Evolutionary conservation across 495 filamentous ascomycete genomes (phyloP).

Genomic region (Podospora fimiseda): DNA sequence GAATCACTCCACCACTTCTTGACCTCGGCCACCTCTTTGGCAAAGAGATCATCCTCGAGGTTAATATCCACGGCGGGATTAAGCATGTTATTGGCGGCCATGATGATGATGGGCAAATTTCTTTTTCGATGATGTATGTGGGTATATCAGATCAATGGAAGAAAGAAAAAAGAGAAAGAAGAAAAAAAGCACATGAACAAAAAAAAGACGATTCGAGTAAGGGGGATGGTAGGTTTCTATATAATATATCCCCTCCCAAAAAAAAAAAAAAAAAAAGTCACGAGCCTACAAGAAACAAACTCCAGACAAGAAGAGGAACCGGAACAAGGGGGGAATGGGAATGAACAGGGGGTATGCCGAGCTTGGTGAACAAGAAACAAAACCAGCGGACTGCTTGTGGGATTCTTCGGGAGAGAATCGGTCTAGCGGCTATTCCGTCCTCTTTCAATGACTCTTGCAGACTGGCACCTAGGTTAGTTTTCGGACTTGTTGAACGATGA

Average conservation of each 20-base stretch:
- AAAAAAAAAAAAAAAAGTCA: too few relatives aligned
- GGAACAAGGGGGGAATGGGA: conserved; percentile 1
- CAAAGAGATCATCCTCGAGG: conserved; percentile 71
- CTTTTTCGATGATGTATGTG: background rate
- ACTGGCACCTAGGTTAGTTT: too few relatives aligned
- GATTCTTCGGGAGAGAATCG: conserved; percentile 27
- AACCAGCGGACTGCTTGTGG: conserved; percentile 4
- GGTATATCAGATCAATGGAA: background rate
- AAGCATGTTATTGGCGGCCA: conserved; percentile 52
- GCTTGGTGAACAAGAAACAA: too few relatives aligned
- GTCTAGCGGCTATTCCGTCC: conserved; percentile 26
- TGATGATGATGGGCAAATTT: conserved; percentile 40
- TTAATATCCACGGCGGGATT: conserved; percentile 51
- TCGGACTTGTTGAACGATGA: too few relatives aligned
- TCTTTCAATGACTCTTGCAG: conserved; percentile 1
- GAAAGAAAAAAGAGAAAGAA: conserved; percentile 14
- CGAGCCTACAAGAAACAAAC: conserved; percentile 1
- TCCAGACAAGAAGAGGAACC: background rate
- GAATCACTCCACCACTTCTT: conserved; percentile 92
- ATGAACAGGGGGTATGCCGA: background rate
- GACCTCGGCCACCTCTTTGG: conserved; percentile 75
- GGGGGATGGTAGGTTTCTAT: background rate
- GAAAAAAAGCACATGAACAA: background rate
- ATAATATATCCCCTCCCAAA: too few relatives aligned
- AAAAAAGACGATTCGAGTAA: background rate